Conservation (phyloP, 305 asterid genomes). For the Fraxinus xanthoxyloides region DNA sequence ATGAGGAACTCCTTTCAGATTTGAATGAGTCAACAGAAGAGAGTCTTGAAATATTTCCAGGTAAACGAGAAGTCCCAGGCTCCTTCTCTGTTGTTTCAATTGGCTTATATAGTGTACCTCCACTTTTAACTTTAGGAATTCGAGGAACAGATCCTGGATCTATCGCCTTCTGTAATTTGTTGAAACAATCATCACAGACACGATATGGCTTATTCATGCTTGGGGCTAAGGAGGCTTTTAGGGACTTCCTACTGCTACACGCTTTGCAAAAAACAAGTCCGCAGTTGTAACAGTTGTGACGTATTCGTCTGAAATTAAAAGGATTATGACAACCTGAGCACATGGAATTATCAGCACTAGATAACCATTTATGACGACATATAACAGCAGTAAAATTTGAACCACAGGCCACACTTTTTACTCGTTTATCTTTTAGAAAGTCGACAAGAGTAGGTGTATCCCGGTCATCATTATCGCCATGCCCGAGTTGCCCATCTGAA, state of each 20-base stretch:
- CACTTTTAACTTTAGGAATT: conserved; percentile 41
- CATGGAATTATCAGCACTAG: conserved; percentile 59
- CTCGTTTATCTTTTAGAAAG: conserved; percentile 71
- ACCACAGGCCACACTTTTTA: conserved; percentile 69
- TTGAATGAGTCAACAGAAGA: conserved; percentile 64
- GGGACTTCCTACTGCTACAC: conserved; percentile 67
- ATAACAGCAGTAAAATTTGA: conserved; percentile 74
- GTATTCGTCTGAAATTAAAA: conserved; percentile 75
- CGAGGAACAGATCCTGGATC: conserved; percentile 41
- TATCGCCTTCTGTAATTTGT: conserved; percentile 54
- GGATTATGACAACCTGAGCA: conserved; percentile 76
- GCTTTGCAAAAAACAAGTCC: conserved; percentile 83
- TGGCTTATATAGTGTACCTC: conserved; percentile 33
- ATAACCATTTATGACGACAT: conserved; percentile 77
- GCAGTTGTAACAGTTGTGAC: conserved; percentile 93
- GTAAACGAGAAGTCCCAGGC: conserved; percentile 30
- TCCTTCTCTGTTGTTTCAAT: conserved; percentile 45
- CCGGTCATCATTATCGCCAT: conserved; percentile 62
- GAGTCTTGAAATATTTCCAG: conserved; percentile 45
- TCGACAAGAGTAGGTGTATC: conserved; percentile 58
- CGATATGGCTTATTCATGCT: conserved; percentile 73
- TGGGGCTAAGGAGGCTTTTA: conserved; percentile 85
- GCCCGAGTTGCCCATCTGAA: conserved; percentile 78
- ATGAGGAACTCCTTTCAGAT: conserved; percentile 40
- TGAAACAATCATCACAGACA: conserved; percentile 85